These are phyloP conservation scores for Chlamydomonas incerta DNA, from an alignment of 139 green algal genomes.

Conservation along the genomic window DNA sequence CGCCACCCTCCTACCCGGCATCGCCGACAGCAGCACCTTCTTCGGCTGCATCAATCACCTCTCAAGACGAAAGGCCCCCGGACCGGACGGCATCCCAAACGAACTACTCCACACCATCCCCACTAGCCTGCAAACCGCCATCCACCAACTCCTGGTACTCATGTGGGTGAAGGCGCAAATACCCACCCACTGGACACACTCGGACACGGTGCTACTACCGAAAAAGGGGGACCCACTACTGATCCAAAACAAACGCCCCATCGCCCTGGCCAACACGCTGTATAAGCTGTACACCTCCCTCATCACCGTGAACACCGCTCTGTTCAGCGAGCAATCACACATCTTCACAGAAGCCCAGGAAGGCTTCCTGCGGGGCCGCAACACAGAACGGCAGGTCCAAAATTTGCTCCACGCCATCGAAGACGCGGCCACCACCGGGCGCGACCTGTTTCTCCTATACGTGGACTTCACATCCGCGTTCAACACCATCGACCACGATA, in stretches of 20 bases:
- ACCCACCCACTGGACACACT: conserved; percentile 49
- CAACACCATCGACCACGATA: background rate
- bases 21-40: too few relatives aligned
- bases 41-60: too few relatives aligned
- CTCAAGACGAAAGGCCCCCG: background rate
- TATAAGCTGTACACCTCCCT: too few relatives aligned
- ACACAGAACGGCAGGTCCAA: too few relatives aligned
- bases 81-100: background rate
- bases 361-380: background rate
- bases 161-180: conserved; percentile 55
- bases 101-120: conserved; percentile 42
- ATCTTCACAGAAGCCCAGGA: conserved; percentile 37
- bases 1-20: too few relatives aligned
- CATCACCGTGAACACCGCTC: conserved; percentile 42
- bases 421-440: background rate
- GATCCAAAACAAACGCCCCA: too few relatives aligned
- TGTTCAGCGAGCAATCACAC: conserved; percentile 61
- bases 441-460: too few relatives aligned
- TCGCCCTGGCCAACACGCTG: too few relatives aligned
- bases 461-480: too few relatives aligned
- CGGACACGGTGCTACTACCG: conserved; percentile 49
- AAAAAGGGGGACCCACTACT: too few relatives aligned
- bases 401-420: too few relatives aligned
- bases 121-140: conserved; percentile 33
- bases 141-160: background rate